A percentile compares a stretch with the other conserved stretches of the same genome.
Conservation (phyloP, 2,329 filamentous ascomycete genomes). For the Catunica adiposa region DNA sequence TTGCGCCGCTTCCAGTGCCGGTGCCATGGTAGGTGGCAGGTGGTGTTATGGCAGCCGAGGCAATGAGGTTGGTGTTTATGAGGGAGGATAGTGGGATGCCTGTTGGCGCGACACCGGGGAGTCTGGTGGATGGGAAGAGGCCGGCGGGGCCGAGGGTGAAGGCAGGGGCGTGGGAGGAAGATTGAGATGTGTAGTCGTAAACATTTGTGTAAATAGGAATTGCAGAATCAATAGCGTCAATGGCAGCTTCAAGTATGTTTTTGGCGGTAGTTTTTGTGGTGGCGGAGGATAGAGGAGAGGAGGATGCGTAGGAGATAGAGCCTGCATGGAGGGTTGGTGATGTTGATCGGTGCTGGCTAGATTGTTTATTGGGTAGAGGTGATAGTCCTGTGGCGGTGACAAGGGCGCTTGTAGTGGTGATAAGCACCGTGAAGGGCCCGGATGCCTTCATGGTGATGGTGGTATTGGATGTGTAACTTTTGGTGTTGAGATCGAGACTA, state of each 20-base stretch:
- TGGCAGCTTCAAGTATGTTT: background rate
- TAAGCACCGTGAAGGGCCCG: background rate
- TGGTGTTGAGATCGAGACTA: background rate
- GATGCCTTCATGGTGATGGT: background rate
- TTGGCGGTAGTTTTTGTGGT: background rate
- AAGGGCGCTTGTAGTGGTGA: background rate
- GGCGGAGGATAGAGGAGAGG: background rate
- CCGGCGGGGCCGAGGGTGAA: background rate
- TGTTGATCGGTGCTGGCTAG: no score
- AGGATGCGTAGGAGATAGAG: background rate
- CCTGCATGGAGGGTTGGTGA: no score
- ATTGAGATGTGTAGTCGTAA: background rate
- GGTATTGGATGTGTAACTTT: background rate
- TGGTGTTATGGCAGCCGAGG: background rate
- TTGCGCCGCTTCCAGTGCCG: background rate
- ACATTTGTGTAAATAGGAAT: slow-evolving; percentile 7
- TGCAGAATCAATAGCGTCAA: slow-evolving; percentile 2
- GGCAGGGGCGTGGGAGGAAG: background rate
- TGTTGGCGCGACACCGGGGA: background rate
- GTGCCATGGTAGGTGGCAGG: background rate
- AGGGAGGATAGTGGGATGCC: background rate
- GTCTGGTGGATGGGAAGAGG: background rate
- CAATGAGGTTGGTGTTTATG: background rate
- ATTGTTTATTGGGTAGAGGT: background rate
- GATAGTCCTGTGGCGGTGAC: background rate